phyloP scores from a whole-genome alignment of 257 asterid species.

The Solanum clarkiae region DNA sequence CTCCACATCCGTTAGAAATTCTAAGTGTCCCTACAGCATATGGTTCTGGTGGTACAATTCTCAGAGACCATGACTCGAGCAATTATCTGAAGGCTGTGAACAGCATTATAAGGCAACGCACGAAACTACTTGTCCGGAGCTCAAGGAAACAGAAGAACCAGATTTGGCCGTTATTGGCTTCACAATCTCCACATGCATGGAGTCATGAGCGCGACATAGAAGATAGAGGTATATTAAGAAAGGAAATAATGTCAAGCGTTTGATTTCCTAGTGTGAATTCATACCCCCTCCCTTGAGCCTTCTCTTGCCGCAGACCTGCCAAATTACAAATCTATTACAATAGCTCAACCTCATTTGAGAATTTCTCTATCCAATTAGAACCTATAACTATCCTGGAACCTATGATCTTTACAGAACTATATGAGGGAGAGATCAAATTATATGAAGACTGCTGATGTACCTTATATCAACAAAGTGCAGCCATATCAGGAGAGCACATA shows the following conservation, averaged over 20 bases:
- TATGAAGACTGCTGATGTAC: neutral
- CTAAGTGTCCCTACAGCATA: constrained; percentile 72
- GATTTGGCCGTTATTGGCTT: constrained; percentile 54
- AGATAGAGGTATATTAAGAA: constrained; percentile 6
- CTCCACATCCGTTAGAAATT: constrained; percentile 85
- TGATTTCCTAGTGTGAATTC: constrained; percentile 5
- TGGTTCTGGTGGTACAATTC: constrained; percentile 69
- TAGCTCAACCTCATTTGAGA: neutral
- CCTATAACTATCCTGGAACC: neutral
- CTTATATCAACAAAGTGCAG: neutral
- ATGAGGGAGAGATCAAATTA: neutral
- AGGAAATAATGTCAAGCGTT: constrained; percentile 29
- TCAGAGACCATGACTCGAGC: constrained; percentile 82
- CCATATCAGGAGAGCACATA: neutral
- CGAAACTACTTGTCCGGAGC: constrained; percentile 24
- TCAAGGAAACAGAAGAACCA: constrained; percentile 44
- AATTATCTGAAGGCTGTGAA: constrained; percentile 71
- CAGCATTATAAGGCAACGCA: constrained; percentile 35
- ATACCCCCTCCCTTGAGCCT: neutral
- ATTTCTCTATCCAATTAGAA: neutral
- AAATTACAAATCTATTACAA: neutral
- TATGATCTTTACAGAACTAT: neutral
- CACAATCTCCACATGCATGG: constrained; percentile 75
- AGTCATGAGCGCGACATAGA: constrained; percentile 29
- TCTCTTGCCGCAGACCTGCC: neutral